Evolutionary conservation across 2,329 filamentous ascomycete genomes (phyloP).

Genomic region (Falciphora oryzae): DNA sequence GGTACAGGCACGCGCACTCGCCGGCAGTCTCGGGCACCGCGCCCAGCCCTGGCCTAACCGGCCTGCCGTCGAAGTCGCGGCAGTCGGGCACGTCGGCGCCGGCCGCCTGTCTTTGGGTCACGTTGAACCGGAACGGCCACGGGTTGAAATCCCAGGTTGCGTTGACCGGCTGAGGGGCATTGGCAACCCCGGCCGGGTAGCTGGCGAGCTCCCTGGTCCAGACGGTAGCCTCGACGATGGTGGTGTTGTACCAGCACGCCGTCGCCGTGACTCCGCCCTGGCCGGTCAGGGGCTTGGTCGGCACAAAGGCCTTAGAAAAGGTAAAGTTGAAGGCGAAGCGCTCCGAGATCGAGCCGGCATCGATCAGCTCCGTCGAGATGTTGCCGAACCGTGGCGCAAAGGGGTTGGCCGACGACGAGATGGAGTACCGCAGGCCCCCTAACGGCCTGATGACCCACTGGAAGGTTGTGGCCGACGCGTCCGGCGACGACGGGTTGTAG

Average conservation of each 20-base stretch:
- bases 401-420: constrained; percentile 39
- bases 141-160: constrained; percentile 25
- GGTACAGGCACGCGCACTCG: constrained; percentile 34
- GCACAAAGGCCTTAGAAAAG: constrained; percentile 44
- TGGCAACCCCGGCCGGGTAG: constrained; percentile 21
- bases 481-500: constrained; percentile 35
- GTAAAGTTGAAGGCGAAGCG: constrained; percentile 52
- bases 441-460: constrained; percentile 51
- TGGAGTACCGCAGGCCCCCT: constrained; percentile 8
- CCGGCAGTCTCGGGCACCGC: constrained; percentile 28
- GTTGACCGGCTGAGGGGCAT: constrained; percentile 16
- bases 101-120: constrained; percentile 44
- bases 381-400: constrained; percentile 52
- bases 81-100: constrained; percentile 49
- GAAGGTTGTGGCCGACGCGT: constrained; percentile 44
- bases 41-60: constrained; percentile 30
- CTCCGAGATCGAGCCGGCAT: constrained; percentile 42
- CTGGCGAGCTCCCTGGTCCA: constrained; percentile 44
- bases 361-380: constrained; percentile 41
- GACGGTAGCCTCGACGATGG: constrained; percentile 49
- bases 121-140: constrained; percentile 55
- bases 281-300: constrained; percentile 36
- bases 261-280: constrained; percentile 32
- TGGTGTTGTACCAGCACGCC: constrained; percentile 53
- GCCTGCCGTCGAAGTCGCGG: constrained; percentile 31